These are phyloP conservation scores for Cladophialophora exuberans DNA, from an alignment of 2,329 filamentous ascomycete genomes.

Conservation along the genomic window DNA sequence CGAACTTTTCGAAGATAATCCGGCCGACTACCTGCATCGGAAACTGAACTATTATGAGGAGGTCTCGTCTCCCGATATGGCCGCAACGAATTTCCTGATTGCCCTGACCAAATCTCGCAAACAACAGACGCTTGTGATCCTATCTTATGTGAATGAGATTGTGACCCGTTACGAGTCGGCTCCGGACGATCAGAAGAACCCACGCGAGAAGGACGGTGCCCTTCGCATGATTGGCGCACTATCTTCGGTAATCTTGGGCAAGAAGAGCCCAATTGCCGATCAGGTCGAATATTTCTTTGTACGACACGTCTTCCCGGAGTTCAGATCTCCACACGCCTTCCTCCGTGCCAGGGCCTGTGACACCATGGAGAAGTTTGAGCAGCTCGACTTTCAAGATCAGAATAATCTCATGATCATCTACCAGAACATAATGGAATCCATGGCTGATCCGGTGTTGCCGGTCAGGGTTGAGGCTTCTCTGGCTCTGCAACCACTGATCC, in stretches of 20 bases:
- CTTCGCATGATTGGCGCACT: slow-evolving; percentile 96
- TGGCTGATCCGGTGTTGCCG: slow-evolving; percentile 91
- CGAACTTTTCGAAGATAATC: slow-evolving; percentile 90
- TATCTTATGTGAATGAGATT: slow-evolving; percentile 92
- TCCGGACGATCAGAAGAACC: slow-evolving; percentile 86
- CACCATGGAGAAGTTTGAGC: slow-evolving; percentile 96
- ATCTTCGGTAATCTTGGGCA: slow-evolving; percentile 89
- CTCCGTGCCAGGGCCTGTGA: slow-evolving; percentile 94
- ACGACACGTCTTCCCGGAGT: slow-evolving; percentile 97
- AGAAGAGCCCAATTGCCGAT: slow-evolving; percentile 97
- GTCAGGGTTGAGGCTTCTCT: slow-evolving; percentile 93
- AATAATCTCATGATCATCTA: slow-evolving; percentile 97
- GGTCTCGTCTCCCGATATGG: slow-evolving; percentile 90
- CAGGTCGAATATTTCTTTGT: slow-evolving; percentile 99
- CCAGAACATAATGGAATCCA: slow-evolving; percentile 92
- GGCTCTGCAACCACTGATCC: slow-evolving; percentile 90
- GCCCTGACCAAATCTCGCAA: slow-evolving; percentile 91
- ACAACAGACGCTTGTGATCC: slow-evolving; percentile 93
- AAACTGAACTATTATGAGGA: slow-evolving; percentile 99
- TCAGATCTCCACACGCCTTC: slow-evolving; percentile 88
- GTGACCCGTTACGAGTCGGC: slow-evolving; percentile 90
- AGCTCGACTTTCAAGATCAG: slow-evolving; percentile 93
- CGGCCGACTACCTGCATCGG: slow-evolving; percentile 93
- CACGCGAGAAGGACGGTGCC: slow-evolving; percentile 93
- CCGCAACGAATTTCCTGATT: slow-evolving; percentile 94